Base-by-base conservation (phyloP, 345 rosid genomes). In the rapeseed (Brassica napus) region DNA sequence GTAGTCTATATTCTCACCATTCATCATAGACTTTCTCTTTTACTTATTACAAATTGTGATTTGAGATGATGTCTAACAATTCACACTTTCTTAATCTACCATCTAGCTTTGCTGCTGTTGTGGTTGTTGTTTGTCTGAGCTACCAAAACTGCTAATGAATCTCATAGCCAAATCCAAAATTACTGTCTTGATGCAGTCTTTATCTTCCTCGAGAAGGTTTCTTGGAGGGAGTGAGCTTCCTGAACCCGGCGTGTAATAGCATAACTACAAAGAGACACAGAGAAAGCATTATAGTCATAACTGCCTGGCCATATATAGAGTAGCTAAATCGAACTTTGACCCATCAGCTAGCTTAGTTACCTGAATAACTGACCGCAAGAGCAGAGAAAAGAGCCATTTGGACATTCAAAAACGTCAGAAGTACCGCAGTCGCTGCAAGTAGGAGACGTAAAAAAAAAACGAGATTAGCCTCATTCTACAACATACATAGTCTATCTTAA, bases 341-440 rank as follows among this genome's bases (percentile, higher is more conserved):
- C 12, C 14, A 54, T 44, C 16, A 3, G 1, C 32, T 67, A 44
- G 55, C 15, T 10, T 39, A 39, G 47, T 71, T 82, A 95, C 99
- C 98, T 79, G 88, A 79, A 76, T 95, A 95, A 76, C 97, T 86
- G 79, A 91, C 79, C 0, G 69, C 83, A 39, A 95, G 70, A 5
- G 97, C 88, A 85, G 84, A 87, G 81, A 89, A 88, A 73, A 91
- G 84, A 73, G 98, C 97, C 93, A 86, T 87, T 83, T 90, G 99
- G 63, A 95, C 94, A 61, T 93, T 95, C 82, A 92, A 82, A 68
- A 61, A 65, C 58, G 93, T 76, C 78, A 95, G 85, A 81, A 91
- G 83, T 78, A 89, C 77, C 2, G 85, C 90, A 7, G 93, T 87
- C 4, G 82, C 99, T 95, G 97, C 89, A 89, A 83, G 71, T 4